These are phyloP conservation scores for Amanita thiersii DNA, from an alignment of 768 basidiomycete species.

Conservation along the genomic window DNA sequence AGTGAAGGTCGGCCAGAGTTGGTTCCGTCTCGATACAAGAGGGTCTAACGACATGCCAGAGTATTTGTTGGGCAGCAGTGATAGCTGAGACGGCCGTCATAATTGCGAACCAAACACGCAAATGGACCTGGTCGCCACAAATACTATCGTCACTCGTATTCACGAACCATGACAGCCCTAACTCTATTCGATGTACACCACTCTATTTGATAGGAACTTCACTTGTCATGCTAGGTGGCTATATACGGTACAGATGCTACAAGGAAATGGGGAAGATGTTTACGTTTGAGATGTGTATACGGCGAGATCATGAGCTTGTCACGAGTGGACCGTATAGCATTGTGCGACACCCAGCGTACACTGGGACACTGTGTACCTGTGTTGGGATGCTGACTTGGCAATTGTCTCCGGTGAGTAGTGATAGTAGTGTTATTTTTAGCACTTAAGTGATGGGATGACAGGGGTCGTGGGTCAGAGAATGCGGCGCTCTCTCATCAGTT, in stretches of 20 bases:
- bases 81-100: constrained; percentile 7
- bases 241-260: constrained; percentile 35
- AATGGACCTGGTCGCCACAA: background rate
- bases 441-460: too few species aligned
- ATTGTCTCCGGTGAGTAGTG: constrained; percentile 23
- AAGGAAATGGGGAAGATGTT: constrained; percentile 37
- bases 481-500: constrained; percentile 25
- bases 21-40: too few species aligned
- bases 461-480: constrained; percentile 40
- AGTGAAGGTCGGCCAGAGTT: constrained; percentile 25
- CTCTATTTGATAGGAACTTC: constrained; percentile 27
- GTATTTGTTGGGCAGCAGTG: constrained; percentile 6
- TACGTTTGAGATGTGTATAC: constrained; percentile 46
- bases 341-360: constrained; percentile 46
- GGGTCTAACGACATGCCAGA: too few species aligned
- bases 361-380: constrained; percentile 28
- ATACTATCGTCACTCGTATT: constrained; percentile 4
- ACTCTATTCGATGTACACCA: background rate
- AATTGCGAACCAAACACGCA: background rate
- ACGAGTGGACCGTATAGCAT: constrained; percentile 38
- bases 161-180: background rate
- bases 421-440: background rate
- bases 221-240: constrained; percentile 31
- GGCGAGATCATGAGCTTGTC: constrained; percentile 35
- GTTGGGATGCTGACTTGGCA: constrained; percentile 28